Conservation (phyloP, 2,329 filamentous ascomycete species). For the Arthroderma uncinatum region DNA sequence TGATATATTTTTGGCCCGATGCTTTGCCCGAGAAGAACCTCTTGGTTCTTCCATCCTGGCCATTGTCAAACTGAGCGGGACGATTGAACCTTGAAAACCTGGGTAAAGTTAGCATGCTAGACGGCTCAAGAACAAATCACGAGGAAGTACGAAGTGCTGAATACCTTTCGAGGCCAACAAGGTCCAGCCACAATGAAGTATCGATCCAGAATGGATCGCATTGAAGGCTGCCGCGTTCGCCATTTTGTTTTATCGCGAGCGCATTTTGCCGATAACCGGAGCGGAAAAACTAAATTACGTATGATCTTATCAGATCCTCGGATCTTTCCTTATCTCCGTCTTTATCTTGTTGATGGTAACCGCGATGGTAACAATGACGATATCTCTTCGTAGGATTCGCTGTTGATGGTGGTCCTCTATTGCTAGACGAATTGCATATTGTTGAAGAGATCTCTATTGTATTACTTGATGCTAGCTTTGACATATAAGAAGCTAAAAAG, state of each 20-base stretch:
- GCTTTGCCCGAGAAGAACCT: not conserved
- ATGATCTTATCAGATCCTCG: not conserved
- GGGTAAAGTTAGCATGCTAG: not conserved
- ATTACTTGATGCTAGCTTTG: too few species aligned
- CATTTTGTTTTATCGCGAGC: not conserved
- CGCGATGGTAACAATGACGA: too few species aligned
- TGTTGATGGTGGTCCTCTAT: too few species aligned
- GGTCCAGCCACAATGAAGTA: not conserved
- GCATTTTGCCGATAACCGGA: not conserved
- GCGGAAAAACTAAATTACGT: not conserved
- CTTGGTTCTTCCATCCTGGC: not conserved
- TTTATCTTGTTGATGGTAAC: too few species aligned
- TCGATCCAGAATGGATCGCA: not conserved
- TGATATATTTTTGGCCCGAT: not conserved
- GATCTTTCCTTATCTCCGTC: slow-evolving; percentile 4
- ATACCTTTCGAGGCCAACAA: not conserved
- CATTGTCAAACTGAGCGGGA: not conserved
- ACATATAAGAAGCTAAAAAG: too few species aligned
- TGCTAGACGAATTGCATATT: too few species aligned
- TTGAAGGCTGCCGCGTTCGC: not conserved
- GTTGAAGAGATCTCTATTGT: too few species aligned
- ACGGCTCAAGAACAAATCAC: not conserved
- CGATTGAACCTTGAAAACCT: not conserved
- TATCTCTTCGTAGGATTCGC: too few species aligned
- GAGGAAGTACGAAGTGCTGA: not conserved